These are phyloP conservation scores for Clonostachys byssicola DNA, from an alignment of 2,329 filamentous ascomycete species.

Conservation along the genomic window DNA sequence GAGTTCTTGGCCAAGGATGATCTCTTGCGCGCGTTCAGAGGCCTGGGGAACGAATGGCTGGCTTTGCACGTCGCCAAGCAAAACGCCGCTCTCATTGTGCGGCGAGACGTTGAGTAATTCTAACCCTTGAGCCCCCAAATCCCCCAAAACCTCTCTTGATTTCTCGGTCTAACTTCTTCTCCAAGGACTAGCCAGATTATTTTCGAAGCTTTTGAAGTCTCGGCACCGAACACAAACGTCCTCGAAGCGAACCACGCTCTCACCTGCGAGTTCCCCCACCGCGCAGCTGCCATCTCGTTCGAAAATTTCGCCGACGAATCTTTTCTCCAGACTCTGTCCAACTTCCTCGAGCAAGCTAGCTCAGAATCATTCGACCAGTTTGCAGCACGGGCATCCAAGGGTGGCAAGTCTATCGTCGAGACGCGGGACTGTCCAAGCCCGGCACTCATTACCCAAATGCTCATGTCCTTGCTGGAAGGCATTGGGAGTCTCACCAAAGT, in stretches of 20 bases:
- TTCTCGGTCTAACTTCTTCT: too few species aligned
- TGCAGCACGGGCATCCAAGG: slow-evolving; percentile 47
- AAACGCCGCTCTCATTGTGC: too few species aligned
- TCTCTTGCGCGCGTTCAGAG: too few species aligned
- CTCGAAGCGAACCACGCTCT: slow-evolving; percentile 46
- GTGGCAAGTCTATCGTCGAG: slow-evolving; percentile 43
- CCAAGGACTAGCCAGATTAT: slow-evolving; percentile 9
- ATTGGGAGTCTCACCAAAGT: slow-evolving; percentile 38
- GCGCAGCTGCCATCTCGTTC: slow-evolving; percentile 39
- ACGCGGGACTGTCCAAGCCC: slow-evolving; percentile 46
- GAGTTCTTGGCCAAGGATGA: too few species aligned
- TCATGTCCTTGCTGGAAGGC: slow-evolving; percentile 57
- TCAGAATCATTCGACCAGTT: slow-evolving; percentile 50
- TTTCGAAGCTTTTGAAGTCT: slow-evolving; percentile 58
- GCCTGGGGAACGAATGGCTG: too few species aligned
- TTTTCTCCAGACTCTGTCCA: slow-evolving; percentile 27
- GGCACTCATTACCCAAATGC: slow-evolving; percentile 51
- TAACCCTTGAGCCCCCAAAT: too few species aligned
- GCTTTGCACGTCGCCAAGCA: too few species aligned
- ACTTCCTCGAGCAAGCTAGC: slow-evolving; percentile 53
- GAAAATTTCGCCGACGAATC: slow-evolving; percentile 12
- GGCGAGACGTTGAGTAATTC: too few species aligned
- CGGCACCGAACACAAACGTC: slow-evolving; percentile 45
- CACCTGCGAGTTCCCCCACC: slow-evolving; percentile 56
- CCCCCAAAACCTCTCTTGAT: too few species aligned